Base-by-base conservation (phyloP, 129 eudicot species). In the Flaveria sonorensis region DNA sequence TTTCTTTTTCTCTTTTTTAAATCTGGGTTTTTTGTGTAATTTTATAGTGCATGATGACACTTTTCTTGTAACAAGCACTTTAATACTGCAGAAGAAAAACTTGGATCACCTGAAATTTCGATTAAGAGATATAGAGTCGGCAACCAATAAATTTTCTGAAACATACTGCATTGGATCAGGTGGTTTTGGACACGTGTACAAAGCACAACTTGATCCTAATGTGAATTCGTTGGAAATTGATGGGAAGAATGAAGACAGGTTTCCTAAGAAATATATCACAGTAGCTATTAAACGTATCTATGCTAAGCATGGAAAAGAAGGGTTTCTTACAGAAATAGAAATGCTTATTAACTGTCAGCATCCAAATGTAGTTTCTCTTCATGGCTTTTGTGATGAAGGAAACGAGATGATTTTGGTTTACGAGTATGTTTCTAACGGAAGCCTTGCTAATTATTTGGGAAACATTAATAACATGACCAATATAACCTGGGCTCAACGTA, bases 401-500 rank as follows among this genome's bases (percentile, higher is more conserved):
- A 1, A 14, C 12, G 40, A 24, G 67, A 11, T 61, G 67, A 61
- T 61, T 3, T 39, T 61, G 2, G n/a, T 60, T 21, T 60, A 60
- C 40, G 66, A 60, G 66, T 60, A 23, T 10, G 8, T 14, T n/a
- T 67, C 52, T 6, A 67, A 67, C 2, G 72, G 72, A 67, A 67
- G 72, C 52, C 53, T 67, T n/a, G 26, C 2, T 16, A 2, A 67
- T 10, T 67, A 67, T 9, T 67, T 67, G 16, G 16, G 53, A 3
- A 67, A 67, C 30, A 18, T 1, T 10, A 32, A 40, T 42, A 10
- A 42, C 16, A 67, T 67, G 72, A 67, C 9, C 8, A 40, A 39
- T 67, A 7, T 67, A 19, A 42, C 52, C 0, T 67, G 72, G 72
- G 72, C 7, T 16, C 72, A 40, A 67, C 73, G 73, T 43, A 21